Evolutionary conservation across 106 monocot genomes (phyloP).

Genomic region (Dioscorea dumetorum): DNA sequence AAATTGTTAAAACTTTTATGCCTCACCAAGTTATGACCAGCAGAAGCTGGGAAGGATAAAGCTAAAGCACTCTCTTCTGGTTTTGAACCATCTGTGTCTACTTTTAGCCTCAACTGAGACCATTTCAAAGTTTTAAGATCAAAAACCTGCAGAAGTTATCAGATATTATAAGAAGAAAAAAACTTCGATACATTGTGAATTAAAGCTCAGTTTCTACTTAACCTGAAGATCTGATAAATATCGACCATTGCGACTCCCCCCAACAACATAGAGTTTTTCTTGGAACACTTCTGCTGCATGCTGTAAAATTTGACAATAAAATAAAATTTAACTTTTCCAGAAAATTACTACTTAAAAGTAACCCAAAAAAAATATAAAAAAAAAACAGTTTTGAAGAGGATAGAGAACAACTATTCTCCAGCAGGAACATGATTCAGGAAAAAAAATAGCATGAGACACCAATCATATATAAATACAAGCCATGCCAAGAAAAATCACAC

Average conservation of each 20-base stretch:
- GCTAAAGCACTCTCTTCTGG: slow-evolving; percentile 11
- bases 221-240: slow-evolving; percentile 90
- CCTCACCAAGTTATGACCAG: slow-evolving; percentile 77
- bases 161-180: slow-evolving; percentile 2
- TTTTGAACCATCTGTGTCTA: slow-evolving; percentile 20
- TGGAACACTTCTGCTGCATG: slow-evolving; percentile 64
- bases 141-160: slow-evolving; percentile 49
- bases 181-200: neutral
- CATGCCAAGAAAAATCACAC: neutral
- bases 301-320: slow-evolving; percentile 27
- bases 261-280: slow-evolving; percentile 72
- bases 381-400: neutral
- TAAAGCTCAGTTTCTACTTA: neutral
- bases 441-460: neutral
- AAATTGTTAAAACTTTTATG: neutral
- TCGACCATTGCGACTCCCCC: slow-evolving; percentile 85
- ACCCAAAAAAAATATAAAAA: too few relatives aligned
- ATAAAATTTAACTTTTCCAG: neutral
- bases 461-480: neutral
- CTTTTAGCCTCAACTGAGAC: slow-evolving; percentile 27
- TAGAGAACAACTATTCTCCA: neutral
- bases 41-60: slow-evolving; percentile 44
- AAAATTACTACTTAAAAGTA: neutral
- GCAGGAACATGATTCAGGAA: neutral
- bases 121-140: slow-evolving; percentile 66